Evolutionary conservation across 176 grass and related monocot species (phyloP).

Genomic region (Zizania latifolia): DNA sequence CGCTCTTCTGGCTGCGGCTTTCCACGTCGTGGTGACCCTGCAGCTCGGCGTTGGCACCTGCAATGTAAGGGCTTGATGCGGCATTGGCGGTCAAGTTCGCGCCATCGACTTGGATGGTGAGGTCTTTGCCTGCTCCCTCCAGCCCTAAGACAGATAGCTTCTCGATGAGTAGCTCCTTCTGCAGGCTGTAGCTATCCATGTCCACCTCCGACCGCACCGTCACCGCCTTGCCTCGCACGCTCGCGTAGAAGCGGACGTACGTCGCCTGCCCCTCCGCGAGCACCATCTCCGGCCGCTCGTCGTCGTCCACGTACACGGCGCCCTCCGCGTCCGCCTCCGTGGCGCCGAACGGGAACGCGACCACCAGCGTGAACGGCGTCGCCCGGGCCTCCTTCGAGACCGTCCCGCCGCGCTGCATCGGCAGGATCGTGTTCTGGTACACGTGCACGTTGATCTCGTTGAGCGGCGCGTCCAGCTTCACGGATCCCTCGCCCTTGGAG

Average conservation of each 20-base stretch:
- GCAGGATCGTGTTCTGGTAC: slow-evolving; percentile 64
- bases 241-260: slow-evolving; percentile 51
- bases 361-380: slow-evolving; percentile 81
- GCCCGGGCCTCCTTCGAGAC: slow-evolving; percentile 53
- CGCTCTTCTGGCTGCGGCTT: slow-evolving; percentile 31
- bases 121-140: slow-evolving; percentile 47
- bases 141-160: slow-evolving; percentile 70
- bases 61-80: slow-evolving; percentile 35
- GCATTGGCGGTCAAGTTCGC: slow-evolving; percentile 11
- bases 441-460: slow-evolving; percentile 86
- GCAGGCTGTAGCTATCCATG: slow-evolving; percentile 53
- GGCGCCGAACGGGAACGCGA: slow-evolving; percentile 59
- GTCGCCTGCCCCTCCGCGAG: slow-evolving; percentile 70
- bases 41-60: background rate
- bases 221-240: slow-evolving; percentile 54
- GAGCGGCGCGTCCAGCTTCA: slow-evolving; percentile 54
- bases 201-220: slow-evolving; percentile 58
- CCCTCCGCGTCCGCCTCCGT: slow-evolving; percentile 50
- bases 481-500: slow-evolving; percentile 15
- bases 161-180: slow-evolving; percentile 56
- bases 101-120: slow-evolving; percentile 49
- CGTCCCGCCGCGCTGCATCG: slow-evolving; percentile 74
- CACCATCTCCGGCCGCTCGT: slow-evolving; percentile 83
- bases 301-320: slow-evolving; percentile 71
- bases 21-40: slow-evolving; percentile 27